Evolutionary conservation across 169 alveolate genomes (phyloP).

Genomic region (Pseudocohnilembus persalinus): DNA sequence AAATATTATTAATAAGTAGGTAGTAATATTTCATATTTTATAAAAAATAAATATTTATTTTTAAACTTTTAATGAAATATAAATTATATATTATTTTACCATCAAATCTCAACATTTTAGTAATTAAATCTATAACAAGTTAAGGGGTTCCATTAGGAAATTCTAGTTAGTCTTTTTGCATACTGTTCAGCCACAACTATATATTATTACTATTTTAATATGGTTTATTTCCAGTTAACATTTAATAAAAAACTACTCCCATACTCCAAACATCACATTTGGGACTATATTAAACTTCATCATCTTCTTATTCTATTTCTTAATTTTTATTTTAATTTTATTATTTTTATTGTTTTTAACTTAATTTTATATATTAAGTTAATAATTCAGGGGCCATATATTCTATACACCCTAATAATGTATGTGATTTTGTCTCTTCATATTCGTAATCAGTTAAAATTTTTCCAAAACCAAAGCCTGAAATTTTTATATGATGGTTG

Average conservation of each 20-base stretch:
- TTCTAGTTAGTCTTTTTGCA: background rate
- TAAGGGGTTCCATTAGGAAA: background rate
- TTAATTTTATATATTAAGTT: no score
- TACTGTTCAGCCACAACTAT: background rate
- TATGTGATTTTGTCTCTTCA: background rate
- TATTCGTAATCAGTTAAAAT: background rate
- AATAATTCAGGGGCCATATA: background rate
- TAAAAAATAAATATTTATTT: no score
- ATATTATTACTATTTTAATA: no score
- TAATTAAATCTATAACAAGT: background rate
- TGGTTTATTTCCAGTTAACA: background rate
- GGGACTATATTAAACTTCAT: background rate
- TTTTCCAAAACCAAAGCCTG: conserved; percentile 29
- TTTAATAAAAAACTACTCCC: background rate
- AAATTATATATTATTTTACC: no score
- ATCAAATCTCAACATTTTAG: background rate
- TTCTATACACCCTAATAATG: background rate
- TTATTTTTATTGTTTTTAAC: no score
- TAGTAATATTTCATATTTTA: no score
- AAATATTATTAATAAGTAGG: no score
- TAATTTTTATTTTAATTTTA: no score
- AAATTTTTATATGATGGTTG: conserved; percentile 1
- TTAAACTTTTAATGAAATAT: no score
- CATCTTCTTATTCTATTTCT: no score
- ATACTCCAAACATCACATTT: background rate